Conservation (phyloP, 306 rosid genomes). For the Trifolium repens region DNA sequence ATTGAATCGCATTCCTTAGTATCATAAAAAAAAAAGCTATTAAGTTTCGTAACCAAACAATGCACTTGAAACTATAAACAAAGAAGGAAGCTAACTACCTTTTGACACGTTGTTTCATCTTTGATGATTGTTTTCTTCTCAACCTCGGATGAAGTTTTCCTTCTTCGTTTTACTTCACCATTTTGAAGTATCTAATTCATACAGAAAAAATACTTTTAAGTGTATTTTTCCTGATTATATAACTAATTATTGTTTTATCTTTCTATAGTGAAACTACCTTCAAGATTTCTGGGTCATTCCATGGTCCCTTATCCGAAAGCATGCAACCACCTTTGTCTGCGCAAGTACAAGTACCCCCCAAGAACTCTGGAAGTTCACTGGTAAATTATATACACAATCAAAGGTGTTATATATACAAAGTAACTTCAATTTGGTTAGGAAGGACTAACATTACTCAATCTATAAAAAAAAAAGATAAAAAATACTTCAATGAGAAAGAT, state of each 20-base stretch:
- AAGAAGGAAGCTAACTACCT: slow-evolving; percentile 45
- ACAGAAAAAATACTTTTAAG: slow-evolving; percentile 11
- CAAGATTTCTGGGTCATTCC: slow-evolving; percentile 85
- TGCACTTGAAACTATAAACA: neutral
- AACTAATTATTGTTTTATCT: neutral
- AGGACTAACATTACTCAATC: no score
- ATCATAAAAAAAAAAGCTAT: slow-evolving; percentile 18
- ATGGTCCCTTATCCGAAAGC: slow-evolving; percentile 96
- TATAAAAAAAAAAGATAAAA: slow-evolving; percentile 1
- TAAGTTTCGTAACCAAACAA: slow-evolving; percentile 27
- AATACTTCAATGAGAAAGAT: neutral
- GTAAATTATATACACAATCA: slow-evolving; percentile 32
- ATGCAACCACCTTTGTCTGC: slow-evolving; percentile 96
- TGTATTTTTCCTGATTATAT: slow-evolving; percentile 13
- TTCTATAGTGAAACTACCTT: slow-evolving; percentile 56
- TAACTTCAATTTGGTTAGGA: neutral
- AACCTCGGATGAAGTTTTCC: slow-evolving; percentile 47
- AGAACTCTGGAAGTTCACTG: slow-evolving; percentile 94
- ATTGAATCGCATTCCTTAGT: slow-evolving; percentile 45
- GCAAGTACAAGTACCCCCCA: slow-evolving; percentile 93
- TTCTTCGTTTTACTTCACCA: slow-evolving; percentile 65
- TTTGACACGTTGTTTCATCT: slow-evolving; percentile 52
- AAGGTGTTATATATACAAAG: slow-evolving; percentile 11
- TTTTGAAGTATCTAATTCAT: slow-evolving; percentile 83
- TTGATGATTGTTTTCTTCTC: slow-evolving; percentile 73